These are phyloP conservation scores for Antitrichia curtipendula DNA, from an alignment of 225 moss, liverwort and hornwort species.

Conservation along the genomic window DNA sequence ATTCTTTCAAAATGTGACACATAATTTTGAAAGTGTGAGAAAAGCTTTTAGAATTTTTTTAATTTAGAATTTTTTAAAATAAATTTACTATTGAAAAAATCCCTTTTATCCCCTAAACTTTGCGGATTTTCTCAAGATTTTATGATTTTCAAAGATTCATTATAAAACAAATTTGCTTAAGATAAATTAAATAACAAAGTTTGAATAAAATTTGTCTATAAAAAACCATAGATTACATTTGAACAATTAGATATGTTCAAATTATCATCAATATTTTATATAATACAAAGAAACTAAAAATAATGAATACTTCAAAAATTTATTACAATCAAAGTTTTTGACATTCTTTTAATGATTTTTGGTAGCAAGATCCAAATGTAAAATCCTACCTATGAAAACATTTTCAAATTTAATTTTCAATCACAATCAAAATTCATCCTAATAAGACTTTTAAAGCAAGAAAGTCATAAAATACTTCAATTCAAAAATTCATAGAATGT, in stretches of 20 bases:
- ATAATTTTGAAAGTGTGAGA: no score
- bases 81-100: not conserved
- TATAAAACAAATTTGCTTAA: fast-evolving
- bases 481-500: not conserved
- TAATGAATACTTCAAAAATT: not conserved
- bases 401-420: no score
- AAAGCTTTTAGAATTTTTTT: not conserved
- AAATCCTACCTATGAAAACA: no score
- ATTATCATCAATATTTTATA: not conserved
- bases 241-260: not conserved
- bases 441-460: no score
- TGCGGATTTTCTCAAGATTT: fast-evolving
- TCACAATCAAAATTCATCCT: no score
- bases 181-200: not conserved
- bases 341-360: not conserved
- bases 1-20: no score
- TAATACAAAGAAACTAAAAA: no score
- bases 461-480: no score
- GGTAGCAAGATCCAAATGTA: no score
- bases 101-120: fast-evolving
- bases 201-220: not conserved
- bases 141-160: not conserved
- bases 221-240: not conserved
- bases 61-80: not conserved
- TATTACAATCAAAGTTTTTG: fast-evolving